A percentile compares a stretch with the other conserved stretches of the same genome.
Conservation (phyloP, 1,139 yeast genomes). For the Taphrina pruni region DNA sequence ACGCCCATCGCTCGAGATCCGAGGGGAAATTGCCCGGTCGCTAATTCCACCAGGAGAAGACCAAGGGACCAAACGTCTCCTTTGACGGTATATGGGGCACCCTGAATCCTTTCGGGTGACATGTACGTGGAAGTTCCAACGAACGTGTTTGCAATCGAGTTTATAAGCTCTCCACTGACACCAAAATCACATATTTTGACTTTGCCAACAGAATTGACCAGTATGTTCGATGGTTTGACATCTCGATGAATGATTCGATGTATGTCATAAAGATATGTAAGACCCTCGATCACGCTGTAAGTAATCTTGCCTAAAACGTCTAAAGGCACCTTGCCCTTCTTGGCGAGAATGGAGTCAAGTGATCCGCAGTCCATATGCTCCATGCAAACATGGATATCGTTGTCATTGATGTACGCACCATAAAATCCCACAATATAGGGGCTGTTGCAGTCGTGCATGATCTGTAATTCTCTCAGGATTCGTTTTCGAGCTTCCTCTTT, state of each 20-base stretch:
- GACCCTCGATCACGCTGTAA: slow-evolving; percentile 77
- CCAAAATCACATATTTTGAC: slow-evolving; percentile 96
- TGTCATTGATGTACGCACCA: slow-evolving; percentile 78
- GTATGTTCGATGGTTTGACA: slow-evolving; percentile 93
- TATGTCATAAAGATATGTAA: slow-evolving; percentile 73
- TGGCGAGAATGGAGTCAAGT: slow-evolving; percentile 74
- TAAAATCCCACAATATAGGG: slow-evolving; percentile 86
- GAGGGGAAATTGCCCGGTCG: slow-evolving; percentile 77
- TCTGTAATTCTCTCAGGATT: slow-evolving; percentile 82
- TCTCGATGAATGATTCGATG: slow-evolving; percentile 96
- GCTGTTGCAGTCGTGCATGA: slow-evolving; percentile 83
- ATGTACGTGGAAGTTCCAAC: slow-evolving; percentile 98
- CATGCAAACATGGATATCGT: slow-evolving; percentile 93
- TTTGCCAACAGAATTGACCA: slow-evolving; percentile 77
- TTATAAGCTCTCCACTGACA: slow-evolving; percentile 92
- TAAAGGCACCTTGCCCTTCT: slow-evolving; percentile 64
- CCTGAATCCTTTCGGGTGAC: slow-evolving; percentile 98
- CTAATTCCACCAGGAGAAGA: slow-evolving; percentile 82
- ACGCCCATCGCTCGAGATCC: slow-evolving; percentile 73
- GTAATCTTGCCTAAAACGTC: slow-evolving; percentile 75
- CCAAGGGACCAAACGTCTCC: slow-evolving; percentile 98
- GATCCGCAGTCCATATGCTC: slow-evolving; percentile 99
- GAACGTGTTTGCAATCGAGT: slow-evolving; percentile 92
- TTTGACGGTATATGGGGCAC: slow-evolving; percentile 86
- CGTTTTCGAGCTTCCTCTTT: slow-evolving; percentile 82